Evolutionary conservation across 164 flowering plant genomes (phyloP).

Genomic region (Vitis cinerea): DNA sequence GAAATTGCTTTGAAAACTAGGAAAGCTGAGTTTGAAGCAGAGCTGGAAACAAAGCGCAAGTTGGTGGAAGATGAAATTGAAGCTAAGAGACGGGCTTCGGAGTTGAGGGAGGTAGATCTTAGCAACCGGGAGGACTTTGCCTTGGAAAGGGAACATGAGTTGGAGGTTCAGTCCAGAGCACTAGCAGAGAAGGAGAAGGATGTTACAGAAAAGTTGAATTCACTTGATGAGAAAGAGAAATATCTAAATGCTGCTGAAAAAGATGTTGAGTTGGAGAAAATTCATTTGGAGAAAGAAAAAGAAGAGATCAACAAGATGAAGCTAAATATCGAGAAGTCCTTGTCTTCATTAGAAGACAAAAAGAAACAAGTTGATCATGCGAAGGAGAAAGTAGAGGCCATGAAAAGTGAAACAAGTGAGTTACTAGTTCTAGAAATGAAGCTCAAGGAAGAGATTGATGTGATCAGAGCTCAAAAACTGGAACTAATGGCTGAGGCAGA

Average conservation of each 20-base stretch:
- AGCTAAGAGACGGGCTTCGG: constrained; percentile 69
- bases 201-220: constrained; percentile 34
- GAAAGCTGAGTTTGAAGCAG: constrained; percentile 62
- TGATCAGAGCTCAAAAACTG: constrained; percentile 61
- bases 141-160: constrained; percentile 60
- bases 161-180: constrained; percentile 45
- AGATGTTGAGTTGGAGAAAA: constrained; percentile 44
- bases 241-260: constrained; percentile 40
- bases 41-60: constrained; percentile 53
- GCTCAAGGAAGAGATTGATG: constrained; percentile 89
- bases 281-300: constrained; percentile 49
- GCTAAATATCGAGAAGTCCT: constrained; percentile 46
- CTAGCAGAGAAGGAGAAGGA: constrained; percentile 63
- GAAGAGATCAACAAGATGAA: constrained; percentile 46
- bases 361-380: constrained; percentile 52
- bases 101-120: constrained; percentile 77
- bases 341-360: constrained; percentile 47
- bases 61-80: constrained; percentile 74
- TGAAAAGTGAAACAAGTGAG: constrained; percentile 67
- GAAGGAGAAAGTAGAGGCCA: constrained; percentile 51
- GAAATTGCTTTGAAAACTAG: constrained; percentile 49
- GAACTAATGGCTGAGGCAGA: constrained; percentile 73
- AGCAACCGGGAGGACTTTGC: constrained; percentile 58
- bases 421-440: constrained; percentile 59
- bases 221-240: constrained; percentile 61